Evolutionary conservation across 2,329 filamentous ascomycete genomes (phyloP).

Genomic region (Cyclaneusma minus): DNA sequence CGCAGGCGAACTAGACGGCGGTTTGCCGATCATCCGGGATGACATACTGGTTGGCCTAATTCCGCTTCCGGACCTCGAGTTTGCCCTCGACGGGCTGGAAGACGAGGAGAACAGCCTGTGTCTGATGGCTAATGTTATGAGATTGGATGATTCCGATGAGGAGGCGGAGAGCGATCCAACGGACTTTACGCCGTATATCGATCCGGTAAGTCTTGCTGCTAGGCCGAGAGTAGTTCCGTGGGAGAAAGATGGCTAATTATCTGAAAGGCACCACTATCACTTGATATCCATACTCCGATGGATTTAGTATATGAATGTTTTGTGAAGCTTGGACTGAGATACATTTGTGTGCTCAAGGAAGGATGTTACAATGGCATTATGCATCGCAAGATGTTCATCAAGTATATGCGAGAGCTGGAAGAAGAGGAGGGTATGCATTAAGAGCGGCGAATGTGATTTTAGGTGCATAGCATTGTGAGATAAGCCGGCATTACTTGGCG

Average conservation of each 20-base stretch:
- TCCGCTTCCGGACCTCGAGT: conserved; percentile 86
- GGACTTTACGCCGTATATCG: conserved; percentile 83
- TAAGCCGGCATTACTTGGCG: no score
- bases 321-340: conserved; percentile 80
- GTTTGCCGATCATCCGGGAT: conserved; percentile 70
- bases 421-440: no score
- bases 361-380: conserved; percentile 78
- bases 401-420: conserved; percentile 77
- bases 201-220: conserved; percentile 42
- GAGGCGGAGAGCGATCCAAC: conserved; percentile 45
- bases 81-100: conserved; percentile 69
- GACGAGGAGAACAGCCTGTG: conserved; percentile 63
- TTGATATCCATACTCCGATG: conserved; percentile 83
- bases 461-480: no score
- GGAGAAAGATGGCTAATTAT: not conserved
- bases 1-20: conserved; percentile 82
- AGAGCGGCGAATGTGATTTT: no score
- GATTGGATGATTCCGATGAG: conserved; percentile 47
- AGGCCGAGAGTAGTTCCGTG: conserved; percentile 1
- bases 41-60: conserved; percentile 78
- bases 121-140: conserved; percentile 59
- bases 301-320: conserved; percentile 95
- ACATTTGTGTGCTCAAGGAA: conserved; percentile 76
- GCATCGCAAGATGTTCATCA: conserved; percentile 95
- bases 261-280: conserved; percentile 59